These are phyloP conservation scores for Heliocybe sulcata DNA, from an alignment of 1,284 basidiomycete genomes.

Conservation along the genomic window DNA sequence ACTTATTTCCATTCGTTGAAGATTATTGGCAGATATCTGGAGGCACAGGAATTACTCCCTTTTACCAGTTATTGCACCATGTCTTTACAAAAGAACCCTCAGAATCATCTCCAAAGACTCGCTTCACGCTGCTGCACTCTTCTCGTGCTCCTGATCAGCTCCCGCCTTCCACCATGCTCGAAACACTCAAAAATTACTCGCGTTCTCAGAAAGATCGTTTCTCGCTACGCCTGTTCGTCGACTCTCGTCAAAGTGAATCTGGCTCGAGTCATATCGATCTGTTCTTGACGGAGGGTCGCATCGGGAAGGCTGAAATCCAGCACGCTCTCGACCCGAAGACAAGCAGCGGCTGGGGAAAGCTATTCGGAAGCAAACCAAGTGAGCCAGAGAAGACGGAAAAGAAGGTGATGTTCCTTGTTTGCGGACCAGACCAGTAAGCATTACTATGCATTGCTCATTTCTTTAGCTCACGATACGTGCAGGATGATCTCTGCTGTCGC, in stretches of 20 bases:
- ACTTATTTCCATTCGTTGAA: not conserved
- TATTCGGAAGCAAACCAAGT: slow-evolving; percentile 22
- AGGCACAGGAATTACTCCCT: slow-evolving; percentile 78
- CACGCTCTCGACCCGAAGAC: slow-evolving; percentile 25
- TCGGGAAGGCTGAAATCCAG: slow-evolving; percentile 41
- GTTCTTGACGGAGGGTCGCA: slow-evolving; percentile 35
- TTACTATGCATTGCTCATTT: not conserved
- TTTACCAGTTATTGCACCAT: slow-evolving; percentile 52
- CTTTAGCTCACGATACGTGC: slow-evolving; percentile 4
- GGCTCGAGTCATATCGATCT: slow-evolving; percentile 3
- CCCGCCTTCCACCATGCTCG: slow-evolving; percentile 54
- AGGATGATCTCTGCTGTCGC: slow-evolving; percentile 74
- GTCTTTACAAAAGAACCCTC: slow-evolving; percentile 34
- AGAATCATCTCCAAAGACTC: slow-evolving; percentile 27
- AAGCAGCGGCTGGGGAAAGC: slow-evolving; percentile 15
- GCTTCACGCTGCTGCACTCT: slow-evolving; percentile 66
- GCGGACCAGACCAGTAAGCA: slow-evolving; percentile 72
- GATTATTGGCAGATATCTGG: slow-evolving; percentile 57
- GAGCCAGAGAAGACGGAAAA: slow-evolving; percentile 16
- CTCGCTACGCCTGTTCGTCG: slow-evolving; percentile 54
- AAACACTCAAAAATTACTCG: slow-evolving; percentile 40
- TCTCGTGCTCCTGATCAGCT: slow-evolving; percentile 53
- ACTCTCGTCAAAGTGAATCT: slow-evolving; percentile 28
- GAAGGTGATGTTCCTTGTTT: slow-evolving; percentile 60
- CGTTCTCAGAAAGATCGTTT: slow-evolving; percentile 45